These are phyloP conservation scores for Penicillium sumatraense DNA, from an alignment of 2,329 filamentous ascomycete species.

Conservation along the genomic window DNA sequence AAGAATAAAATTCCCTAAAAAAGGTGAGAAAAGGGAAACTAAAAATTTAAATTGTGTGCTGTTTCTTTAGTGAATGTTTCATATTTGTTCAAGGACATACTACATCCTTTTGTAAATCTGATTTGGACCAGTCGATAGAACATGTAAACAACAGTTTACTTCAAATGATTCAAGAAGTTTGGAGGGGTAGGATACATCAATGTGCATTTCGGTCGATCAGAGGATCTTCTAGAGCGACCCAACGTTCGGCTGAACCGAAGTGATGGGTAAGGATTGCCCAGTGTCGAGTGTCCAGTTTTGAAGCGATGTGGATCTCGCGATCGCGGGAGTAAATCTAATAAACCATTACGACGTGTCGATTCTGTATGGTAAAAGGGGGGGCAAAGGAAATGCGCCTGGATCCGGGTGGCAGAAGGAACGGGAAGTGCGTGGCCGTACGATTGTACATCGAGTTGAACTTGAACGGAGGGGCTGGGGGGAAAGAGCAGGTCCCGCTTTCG, in stretches of 20 bases:
- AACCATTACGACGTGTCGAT: slow-evolving; percentile 28
- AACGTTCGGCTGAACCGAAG: slow-evolving; percentile 12
- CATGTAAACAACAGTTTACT: too few species aligned
- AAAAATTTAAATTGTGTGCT: too few species aligned
- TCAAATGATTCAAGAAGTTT: too few species aligned
- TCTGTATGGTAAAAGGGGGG: slow-evolving; percentile 24
- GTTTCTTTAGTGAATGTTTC: not conserved
- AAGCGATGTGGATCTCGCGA: slow-evolving; percentile 2
- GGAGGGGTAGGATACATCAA: not conserved
- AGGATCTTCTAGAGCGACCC: slow-evolving; percentile 7
- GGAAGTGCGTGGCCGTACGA: slow-evolving; percentile 29
- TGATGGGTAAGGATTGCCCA: slow-evolving; percentile 2
- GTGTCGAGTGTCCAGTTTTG: slow-evolving; percentile 7
- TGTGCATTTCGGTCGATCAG: not conserved
- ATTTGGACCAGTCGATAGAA: not conserved
- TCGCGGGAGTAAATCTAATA: not conserved
- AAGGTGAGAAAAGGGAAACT: too few species aligned
- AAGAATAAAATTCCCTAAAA: too few species aligned
- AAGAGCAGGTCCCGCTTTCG: slow-evolving; percentile 21
- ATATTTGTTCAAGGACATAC: too few species aligned
- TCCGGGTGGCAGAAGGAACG: slow-evolving; percentile 19
- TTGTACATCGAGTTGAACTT: too few species aligned
- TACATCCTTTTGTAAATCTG: too few species aligned
- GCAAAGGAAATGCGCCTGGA: not conserved
- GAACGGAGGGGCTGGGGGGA: slow-evolving; percentile 11